Evolutionary conservation across 2,329 filamentous ascomycete species (phyloP), one percentile per base, ranked within the genome.

Genomic region (Tolypocladium tropicale): DNA sequence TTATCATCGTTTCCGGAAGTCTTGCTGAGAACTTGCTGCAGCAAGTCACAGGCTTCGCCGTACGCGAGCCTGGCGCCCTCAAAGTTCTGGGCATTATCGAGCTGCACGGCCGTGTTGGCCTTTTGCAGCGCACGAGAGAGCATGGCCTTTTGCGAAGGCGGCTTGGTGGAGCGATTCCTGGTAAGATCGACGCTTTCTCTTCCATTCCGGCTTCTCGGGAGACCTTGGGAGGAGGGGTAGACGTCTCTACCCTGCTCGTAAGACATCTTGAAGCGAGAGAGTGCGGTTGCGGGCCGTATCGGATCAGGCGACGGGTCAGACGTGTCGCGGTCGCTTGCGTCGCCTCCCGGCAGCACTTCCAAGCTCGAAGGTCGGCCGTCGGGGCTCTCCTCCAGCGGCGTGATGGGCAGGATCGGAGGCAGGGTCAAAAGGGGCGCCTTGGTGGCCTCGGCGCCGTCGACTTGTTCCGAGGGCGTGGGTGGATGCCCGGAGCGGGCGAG

Each of bases 21-120:
- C 64, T 89, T 84, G 56, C 86, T 76, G 74, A 99, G 88, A 5
- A 99, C 94, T 65, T 95, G 86, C 62, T 93, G 87, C 55, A 99
- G 75, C 57, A 99, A 77, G 55, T 86, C 82, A 68, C 94, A 99
- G 4, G 95, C 94, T 72, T 99, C 94, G 12, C 82, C 79, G 68
- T 99, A 99, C 16, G 93, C 91, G 65, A 90, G 84, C 67, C 95
- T 86, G 21, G 94, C 94, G 43, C 90, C 91, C 68, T 93, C 89
- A 60, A 94, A 93, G 67, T 97, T 96, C 65, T 94, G 89, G 16
- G 90, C 91, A 80, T 96, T 97, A 73, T 99, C 94, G 43, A 99
- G 81, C 62, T 96, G 82, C 30, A 99, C 94, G 25, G 94, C 94
- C 14, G 90, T 93, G 67, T 99, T 96, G 53, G 94, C 94, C 73